phyloP scores from a whole-genome alignment of 768 basidiomycete genomes.

The Tricholoma bakamatsutake region DNA sequence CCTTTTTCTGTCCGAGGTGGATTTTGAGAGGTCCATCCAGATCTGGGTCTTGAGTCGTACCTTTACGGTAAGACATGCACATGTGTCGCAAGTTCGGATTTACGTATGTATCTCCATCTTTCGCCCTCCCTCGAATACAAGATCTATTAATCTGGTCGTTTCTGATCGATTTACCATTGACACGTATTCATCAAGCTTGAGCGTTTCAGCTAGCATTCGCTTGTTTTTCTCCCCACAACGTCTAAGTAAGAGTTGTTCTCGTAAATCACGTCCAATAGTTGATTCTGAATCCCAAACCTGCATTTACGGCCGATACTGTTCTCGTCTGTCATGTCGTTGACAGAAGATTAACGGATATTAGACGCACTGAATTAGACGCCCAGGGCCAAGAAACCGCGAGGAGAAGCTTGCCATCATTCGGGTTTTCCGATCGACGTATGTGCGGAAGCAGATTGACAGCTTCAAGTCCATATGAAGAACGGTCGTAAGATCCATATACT shows the following conservation, averaged over 20 bases:
- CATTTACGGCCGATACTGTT: conserved; percentile 6
- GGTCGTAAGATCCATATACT: conserved; percentile 8
- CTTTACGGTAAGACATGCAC: too few relatives aligned
- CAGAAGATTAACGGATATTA: background rate
- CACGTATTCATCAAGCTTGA: too few relatives aligned
- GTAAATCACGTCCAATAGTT: background rate
- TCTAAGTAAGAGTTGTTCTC: too few relatives aligned
- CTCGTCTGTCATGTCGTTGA: conserved; percentile 5
- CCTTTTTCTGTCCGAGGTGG: background rate
- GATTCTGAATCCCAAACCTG: background rate
- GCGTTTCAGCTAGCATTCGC: background rate
- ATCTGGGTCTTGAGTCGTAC: background rate
- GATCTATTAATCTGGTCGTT: too few relatives aligned
- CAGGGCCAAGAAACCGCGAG: conserved; percentile 4
- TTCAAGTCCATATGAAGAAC: conserved; percentile 8
- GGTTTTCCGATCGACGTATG: background rate
- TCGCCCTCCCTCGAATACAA: background rate
- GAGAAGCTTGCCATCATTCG: background rate
- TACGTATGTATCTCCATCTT: background rate
- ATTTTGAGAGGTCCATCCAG: background rate
- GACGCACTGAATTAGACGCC: background rate
- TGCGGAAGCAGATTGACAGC: conserved; percentile 7
- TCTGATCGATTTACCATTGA: too few relatives aligned
- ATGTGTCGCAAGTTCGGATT: too few relatives aligned
- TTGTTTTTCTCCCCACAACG: background rate